Percentiles rank a stretch among this genome's conserved stretches.
phyloP scores from a whole-genome alignment of 177 flowering plant genomes.

The Vitis hybrid region DNA sequence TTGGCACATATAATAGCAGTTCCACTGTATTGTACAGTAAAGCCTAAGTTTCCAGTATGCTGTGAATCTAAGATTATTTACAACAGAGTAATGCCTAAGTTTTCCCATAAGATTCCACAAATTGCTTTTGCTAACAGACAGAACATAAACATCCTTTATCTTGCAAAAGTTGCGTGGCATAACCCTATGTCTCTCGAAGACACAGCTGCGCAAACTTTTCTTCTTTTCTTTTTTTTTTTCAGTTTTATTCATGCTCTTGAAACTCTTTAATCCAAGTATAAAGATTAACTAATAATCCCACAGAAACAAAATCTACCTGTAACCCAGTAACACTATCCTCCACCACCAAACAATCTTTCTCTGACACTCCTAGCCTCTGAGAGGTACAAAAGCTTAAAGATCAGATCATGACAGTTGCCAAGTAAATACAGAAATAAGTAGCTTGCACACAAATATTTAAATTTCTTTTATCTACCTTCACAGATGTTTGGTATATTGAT shows the following conservation, averaged over 20 bases:
- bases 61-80: no score
- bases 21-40: no score
- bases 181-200: not conserved
- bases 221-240: no score
- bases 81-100: no score
- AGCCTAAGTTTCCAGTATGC: no score
- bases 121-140: no score
- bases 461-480: conserved; percentile 45
- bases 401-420: not conserved
- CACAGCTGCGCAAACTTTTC: no score
- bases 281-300: not conserved
- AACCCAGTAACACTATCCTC: conserved; percentile 92
- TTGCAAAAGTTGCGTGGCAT: conserved; percentile 2
- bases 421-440: not conserved
- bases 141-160: not conserved
- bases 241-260: no score
- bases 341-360: conserved; percentile 70
- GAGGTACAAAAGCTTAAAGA: conserved; percentile 5
- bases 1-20: no score
- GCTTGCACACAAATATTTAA: not conserved
- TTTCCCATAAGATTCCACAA: no score
- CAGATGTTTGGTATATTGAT: conserved; percentile 81
- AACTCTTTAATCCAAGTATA: no score
- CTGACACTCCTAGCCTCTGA: conserved; percentile 68
- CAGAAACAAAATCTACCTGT: conserved; percentile 44